Evolutionary conservation across 192 early-diverging fungal species (phyloP).

Genomic region (Entophlyctis luteolus): DNA sequence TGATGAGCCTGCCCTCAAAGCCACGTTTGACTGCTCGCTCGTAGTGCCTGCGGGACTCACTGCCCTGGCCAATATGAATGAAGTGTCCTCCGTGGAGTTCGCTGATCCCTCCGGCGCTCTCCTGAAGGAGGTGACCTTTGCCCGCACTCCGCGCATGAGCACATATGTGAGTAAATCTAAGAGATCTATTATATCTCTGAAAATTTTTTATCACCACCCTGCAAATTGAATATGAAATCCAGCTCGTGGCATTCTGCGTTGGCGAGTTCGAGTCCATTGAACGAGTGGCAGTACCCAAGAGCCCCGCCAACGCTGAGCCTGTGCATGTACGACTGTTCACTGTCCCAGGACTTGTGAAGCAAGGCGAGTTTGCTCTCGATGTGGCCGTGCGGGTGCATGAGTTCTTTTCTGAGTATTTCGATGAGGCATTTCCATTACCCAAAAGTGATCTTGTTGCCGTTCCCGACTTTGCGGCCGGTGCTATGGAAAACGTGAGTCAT

Average conservation of each 20-base stretch:
- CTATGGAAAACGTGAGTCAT: conserved; percentile 95
- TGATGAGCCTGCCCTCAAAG: conserved; percentile 95
- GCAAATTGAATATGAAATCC: background rate
- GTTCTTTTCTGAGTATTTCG: conserved; percentile 82
- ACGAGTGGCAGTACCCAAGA: conserved; percentile 58
- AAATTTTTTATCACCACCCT: background rate
- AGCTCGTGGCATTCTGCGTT: conserved; percentile 80
- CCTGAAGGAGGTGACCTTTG: conserved; percentile 79
- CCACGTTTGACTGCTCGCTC: conserved; percentile 87
- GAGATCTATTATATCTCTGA: background rate
- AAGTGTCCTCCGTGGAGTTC: conserved; percentile 25
- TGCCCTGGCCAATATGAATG: conserved; percentile 93
- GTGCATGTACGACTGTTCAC: conserved; percentile 84
- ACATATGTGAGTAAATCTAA: conserved; percentile 71
- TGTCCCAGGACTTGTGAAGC: conserved; percentile 67
- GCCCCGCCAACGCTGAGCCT: conserved; percentile 58
- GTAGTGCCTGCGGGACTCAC: conserved; percentile 68
- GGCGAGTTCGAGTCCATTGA: conserved; percentile 93
- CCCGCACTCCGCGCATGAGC: conserved; percentile 87
- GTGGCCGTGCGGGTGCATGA: conserved; percentile 75
- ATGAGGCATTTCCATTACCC: conserved; percentile 82
- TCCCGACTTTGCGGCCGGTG: conserved; percentile 69
- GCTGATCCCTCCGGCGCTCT: conserved; percentile 54
- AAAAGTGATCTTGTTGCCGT: conserved; percentile 74
- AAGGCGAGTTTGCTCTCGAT: conserved; percentile 76